A percentile compares a stretch with the other conserved stretches of the same genome.
Conservation (phyloP, 306 rosid genomes). For the Citrullus amarus region DNA sequence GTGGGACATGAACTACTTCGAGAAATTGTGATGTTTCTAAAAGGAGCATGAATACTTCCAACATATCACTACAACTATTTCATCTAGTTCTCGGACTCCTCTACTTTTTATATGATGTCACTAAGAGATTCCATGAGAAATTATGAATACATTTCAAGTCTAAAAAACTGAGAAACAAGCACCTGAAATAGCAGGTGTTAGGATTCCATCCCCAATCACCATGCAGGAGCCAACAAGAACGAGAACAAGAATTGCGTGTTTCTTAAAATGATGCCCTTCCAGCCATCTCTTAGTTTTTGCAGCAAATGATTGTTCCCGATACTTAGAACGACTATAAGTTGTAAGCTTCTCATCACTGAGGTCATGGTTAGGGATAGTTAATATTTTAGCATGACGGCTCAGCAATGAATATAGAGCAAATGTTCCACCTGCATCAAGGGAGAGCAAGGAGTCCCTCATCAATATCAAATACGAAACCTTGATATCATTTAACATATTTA, state of each 20-base stretch:
- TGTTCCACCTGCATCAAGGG: constrained; percentile 68
- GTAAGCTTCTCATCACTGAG: constrained; percentile 16
- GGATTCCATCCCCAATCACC: constrained; percentile 98
- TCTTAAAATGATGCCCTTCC: constrained; percentile 47
- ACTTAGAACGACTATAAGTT: constrained; percentile 29
- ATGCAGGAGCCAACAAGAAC: constrained; percentile 97
- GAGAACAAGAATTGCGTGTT: constrained; percentile 60
- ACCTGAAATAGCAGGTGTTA: constrained; percentile 99
- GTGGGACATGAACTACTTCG: not conserved
- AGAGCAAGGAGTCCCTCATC: not conserved
- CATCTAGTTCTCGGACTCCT: not conserved
- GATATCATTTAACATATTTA: not conserved
- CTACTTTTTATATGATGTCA: not conserved
- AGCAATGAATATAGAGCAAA: constrained; percentile 25
- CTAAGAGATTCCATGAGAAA: not conserved
- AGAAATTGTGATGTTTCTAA: not conserved
- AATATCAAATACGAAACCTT: not conserved
- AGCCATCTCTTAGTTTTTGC: constrained; percentile 83
- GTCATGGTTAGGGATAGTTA: constrained; percentile 17
- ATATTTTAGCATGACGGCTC: constrained; percentile 19
- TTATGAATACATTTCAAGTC: not conserved
- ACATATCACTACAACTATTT: not conserved
- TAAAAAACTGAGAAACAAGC: not conserved
- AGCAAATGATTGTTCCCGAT: constrained; percentile 72
- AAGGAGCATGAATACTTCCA: not conserved